Evolutionary conservation across 139 green algal species (phyloP).

Genomic region (Tetraselmis chui): DNA sequence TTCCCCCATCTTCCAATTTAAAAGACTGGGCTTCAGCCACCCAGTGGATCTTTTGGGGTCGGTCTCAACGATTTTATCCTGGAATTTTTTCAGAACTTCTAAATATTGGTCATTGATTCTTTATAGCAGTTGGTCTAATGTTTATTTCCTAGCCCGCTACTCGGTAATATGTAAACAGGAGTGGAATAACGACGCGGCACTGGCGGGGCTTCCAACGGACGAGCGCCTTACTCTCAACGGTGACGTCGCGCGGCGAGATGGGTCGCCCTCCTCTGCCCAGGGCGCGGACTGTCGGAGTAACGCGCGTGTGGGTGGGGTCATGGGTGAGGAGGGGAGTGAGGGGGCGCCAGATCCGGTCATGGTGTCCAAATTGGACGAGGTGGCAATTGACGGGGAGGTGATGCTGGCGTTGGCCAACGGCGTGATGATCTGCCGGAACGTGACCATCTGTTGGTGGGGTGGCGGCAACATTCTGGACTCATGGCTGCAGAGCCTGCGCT

Average conservation of each 20-base stretch:
- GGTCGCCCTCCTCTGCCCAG: no score
- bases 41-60: no score
- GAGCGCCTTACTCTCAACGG: neutral
- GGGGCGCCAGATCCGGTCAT: constrained; percentile 23
- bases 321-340: neutral
- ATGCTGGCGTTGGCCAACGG: constrained; percentile 43
- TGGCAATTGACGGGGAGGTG: constrained; percentile 30
- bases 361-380: constrained; percentile 1
- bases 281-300: no score
- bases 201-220: neutral
- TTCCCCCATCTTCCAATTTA: no score
- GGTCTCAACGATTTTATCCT: no score
- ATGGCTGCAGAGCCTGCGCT: constrained; percentile 34
- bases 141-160: no score
- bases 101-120: no score
- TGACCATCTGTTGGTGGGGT: constrained; percentile 36
- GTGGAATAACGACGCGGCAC: neutral
- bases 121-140: no score
- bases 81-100: no score
- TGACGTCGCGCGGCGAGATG: neutral
- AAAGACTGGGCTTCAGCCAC: no score
- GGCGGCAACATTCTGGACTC: constrained; percentile 43
- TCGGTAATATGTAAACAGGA: neutral
- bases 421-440: constrained; percentile 52
- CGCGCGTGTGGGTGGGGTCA: neutral